Percentiles rank a stretch among this genome's conserved stretches.
phyloP scores from a whole-genome alignment of 352 stramenopile genomes.

The Phytophthora chlamydospora region DNA sequence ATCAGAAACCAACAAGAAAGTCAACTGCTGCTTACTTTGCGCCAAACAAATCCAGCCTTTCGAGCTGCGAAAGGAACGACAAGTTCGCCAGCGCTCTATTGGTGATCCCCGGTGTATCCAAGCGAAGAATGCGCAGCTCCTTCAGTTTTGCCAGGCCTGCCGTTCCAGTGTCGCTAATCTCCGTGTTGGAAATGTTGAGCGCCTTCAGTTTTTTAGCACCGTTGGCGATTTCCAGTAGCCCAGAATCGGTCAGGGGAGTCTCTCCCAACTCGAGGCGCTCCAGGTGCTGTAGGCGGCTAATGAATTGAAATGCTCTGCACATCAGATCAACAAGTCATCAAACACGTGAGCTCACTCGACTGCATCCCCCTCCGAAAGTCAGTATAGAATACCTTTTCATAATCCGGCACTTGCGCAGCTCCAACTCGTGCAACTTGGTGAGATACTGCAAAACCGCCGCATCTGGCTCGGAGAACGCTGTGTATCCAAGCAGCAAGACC shows the following conservation, averaged over 20 bases:
- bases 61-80: slow-evolving; percentile 55
- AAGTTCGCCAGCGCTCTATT: slow-evolving; percentile 66
- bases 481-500: slow-evolving; percentile 65
- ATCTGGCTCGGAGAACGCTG: slow-evolving; percentile 69
- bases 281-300: slow-evolving; percentile 58
- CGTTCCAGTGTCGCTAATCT: slow-evolving; percentile 68
- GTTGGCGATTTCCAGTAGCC: slow-evolving; percentile 69
- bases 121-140: slow-evolving; percentile 59
- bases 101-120: slow-evolving; percentile 72
- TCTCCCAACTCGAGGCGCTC: slow-evolving; percentile 66
- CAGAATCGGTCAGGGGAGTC: slow-evolving; percentile 63
- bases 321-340: slow-evolving; percentile 6
- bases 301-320: slow-evolving; percentile 70
- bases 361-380: not conserved
- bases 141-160: slow-evolving; percentile 53
- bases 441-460: slow-evolving; percentile 60
- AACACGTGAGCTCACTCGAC: slow-evolving; percentile 1
- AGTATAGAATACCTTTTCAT: slow-evolving; percentile 59
- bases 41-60: slow-evolving; percentile 76
- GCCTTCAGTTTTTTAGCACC: slow-evolving; percentile 42
- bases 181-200: slow-evolving; percentile 74
- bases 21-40: slow-evolving; percentile 50
- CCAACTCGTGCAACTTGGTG: slow-evolving; percentile 59
- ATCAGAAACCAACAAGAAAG: slow-evolving; percentile 4
- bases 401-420: slow-evolving; percentile 70